Percentiles rank a stretch among this genome's conserved stretches.
These are phyloP conservation scores for Ogataea siamensis DNA, from an alignment of 805 yeast genomes.

Conservation along the genomic window DNA sequence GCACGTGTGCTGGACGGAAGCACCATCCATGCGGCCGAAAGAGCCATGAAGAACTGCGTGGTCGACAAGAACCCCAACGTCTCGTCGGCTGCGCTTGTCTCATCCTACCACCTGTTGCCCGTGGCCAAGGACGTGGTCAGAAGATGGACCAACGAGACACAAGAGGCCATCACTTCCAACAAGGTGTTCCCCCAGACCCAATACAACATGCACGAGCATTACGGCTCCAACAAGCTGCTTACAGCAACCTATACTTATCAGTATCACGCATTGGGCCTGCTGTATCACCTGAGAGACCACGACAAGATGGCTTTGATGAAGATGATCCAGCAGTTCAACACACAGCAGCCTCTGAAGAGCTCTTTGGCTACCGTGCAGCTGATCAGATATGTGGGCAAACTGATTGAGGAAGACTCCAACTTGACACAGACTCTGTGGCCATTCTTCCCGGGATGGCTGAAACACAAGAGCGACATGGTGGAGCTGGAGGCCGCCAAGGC, in stretches of 20 bases:
- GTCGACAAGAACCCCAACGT: slow-evolving; percentile 87
- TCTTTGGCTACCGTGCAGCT: slow-evolving; percentile 84
- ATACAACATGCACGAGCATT: slow-evolving; percentile 53
- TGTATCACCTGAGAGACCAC: slow-evolving; percentile 83
- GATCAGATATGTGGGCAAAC: slow-evolving; percentile 75
- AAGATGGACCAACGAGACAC: slow-evolving; percentile 91
- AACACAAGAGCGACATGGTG: slow-evolving; percentile 84
- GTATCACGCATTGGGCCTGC: slow-evolving; percentile 91
- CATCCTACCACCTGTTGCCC: slow-evolving; percentile 87
- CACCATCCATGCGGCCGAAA: slow-evolving; percentile 90
- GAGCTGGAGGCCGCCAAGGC: slow-evolving; percentile 89
- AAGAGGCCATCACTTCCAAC: slow-evolving; percentile 75
- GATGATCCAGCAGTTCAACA: slow-evolving; percentile 72
- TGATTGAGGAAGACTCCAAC: slow-evolving; percentile 69
- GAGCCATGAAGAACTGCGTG: slow-evolving; percentile 86
- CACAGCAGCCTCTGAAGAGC: slow-evolving; percentile 61
- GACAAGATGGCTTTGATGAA: slow-evolving; percentile 94
- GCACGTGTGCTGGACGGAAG: slow-evolving; percentile 85
- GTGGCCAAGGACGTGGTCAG: slow-evolving; percentile 89
- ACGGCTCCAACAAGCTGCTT: slow-evolving; percentile 54
- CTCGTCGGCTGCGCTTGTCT: slow-evolving; percentile 90
- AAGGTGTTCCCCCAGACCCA: slow-evolving; percentile 52
- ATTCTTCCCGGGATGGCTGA: slow-evolving; percentile 65
- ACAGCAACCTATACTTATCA: slow-evolving; percentile 80
- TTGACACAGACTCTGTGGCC: slow-evolving; percentile 59